Conservation (phyloP, 73 alveolate genomes). For the Tetrahymena elliotti region DNA sequence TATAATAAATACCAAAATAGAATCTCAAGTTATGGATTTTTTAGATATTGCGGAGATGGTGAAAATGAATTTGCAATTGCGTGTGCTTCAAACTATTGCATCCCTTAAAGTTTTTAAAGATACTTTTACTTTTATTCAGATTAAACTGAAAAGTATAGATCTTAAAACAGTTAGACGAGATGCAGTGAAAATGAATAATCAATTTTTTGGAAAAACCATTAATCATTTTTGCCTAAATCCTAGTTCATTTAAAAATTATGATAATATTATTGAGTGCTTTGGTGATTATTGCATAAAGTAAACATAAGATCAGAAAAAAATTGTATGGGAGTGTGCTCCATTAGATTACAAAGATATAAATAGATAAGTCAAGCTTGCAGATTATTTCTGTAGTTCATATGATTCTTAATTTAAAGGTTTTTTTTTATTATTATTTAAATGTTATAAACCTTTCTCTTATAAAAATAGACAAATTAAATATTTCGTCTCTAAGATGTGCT, state of each 20-base stretch:
- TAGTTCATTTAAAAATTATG: no score
- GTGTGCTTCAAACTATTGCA: background rate
- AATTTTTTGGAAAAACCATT: background rate
- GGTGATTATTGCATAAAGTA: background rate
- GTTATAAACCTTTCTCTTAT: background rate
- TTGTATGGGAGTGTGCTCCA: background rate
- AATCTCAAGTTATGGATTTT: background rate
- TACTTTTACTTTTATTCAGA: background rate
- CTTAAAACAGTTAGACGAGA: background rate
- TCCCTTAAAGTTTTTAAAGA: background rate
- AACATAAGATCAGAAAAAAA: background rate
- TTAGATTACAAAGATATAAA: background rate
- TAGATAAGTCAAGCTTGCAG: background rate
- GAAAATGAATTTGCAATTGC: background rate
- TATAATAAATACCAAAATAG: background rate
- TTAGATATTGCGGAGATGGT: background rate
- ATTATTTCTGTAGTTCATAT: background rate
- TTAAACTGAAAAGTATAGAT: background rate
- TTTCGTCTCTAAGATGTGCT: background rate
- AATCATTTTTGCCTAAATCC: background rate
- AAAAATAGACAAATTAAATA: background rate
- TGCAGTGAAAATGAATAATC: background rate
- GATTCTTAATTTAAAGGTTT: background rate
- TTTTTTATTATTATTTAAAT: background rate
- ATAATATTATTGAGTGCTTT: background rate